Conservation (phyloP, 2,329 filamentous ascomycete species). For the Aulographum hederae region DNA sequence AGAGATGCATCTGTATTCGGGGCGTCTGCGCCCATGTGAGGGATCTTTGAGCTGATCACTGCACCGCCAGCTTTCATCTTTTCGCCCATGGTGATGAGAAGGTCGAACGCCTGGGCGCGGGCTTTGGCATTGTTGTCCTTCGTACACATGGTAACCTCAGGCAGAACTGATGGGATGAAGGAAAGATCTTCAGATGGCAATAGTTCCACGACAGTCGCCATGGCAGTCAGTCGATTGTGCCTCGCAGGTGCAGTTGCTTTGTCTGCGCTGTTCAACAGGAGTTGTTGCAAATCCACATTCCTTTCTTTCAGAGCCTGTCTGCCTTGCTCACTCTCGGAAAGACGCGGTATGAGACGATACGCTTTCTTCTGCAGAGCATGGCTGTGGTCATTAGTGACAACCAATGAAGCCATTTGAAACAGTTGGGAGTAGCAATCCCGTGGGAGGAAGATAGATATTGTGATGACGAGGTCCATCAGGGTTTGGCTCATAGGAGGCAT, state of each 20-base stretch:
- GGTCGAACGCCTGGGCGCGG: slow-evolving; percentile 71
- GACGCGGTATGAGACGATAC: slow-evolving; percentile 88
- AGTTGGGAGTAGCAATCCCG: slow-evolving; percentile 67
- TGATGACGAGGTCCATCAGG: slow-evolving; percentile 90
- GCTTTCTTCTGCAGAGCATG: slow-evolving; percentile 97
- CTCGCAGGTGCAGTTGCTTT: slow-evolving; percentile 76
- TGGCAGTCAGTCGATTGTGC: slow-evolving; percentile 68
- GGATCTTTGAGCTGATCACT: slow-evolving; percentile 73
- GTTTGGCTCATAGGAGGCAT: slow-evolving; percentile 91
- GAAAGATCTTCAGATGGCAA: slow-evolving; percentile 64
- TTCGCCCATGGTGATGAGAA: slow-evolving; percentile 75
- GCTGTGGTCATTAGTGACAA: slow-evolving; percentile 67
- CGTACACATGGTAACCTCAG: slow-evolving; percentile 87
- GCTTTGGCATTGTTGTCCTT: slow-evolving; percentile 97
- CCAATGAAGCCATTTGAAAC: slow-evolving; percentile 70
- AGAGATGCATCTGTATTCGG: slow-evolving; percentile 62
- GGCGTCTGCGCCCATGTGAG: slow-evolving; percentile 70
- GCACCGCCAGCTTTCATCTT: slow-evolving; percentile 57
- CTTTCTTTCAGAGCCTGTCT: slow-evolving; percentile 58
- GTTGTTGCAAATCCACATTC: slow-evolving; percentile 59
- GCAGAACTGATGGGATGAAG: slow-evolving; percentile 81
- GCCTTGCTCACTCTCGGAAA: slow-evolving; percentile 66
- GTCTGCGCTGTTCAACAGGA: slow-evolving; percentile 62
- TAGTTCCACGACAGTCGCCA: slow-evolving; percentile 62
- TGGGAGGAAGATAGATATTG: slow-evolving; percentile 85